Percentiles rank a stretch among this genome's conserved stretches.
Evolutionary conservation across 2,329 filamentous ascomycete species (phyloP).

Genomic region (Colletotrichum brevisporum): DNA sequence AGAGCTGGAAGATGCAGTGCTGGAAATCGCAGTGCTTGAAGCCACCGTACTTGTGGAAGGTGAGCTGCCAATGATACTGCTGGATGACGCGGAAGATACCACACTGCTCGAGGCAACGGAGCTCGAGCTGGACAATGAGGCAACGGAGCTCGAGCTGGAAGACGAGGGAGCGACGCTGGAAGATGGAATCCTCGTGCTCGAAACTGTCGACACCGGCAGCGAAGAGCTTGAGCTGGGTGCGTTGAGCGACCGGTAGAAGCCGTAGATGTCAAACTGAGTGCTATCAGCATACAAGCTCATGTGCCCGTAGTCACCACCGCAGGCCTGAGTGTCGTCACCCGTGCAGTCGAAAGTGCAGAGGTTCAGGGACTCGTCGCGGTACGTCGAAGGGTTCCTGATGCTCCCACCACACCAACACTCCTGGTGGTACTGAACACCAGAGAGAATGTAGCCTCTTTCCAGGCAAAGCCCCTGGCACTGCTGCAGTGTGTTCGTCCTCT

Average conservation of each 20-base stretch:
- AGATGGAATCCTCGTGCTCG: constrained; percentile 23
- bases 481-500: constrained; percentile 50
- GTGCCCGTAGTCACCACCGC: constrained; percentile 50
- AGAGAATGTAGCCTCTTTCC: constrained; percentile 48
- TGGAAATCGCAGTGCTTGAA: background rate
- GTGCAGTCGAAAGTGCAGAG: constrained; percentile 48
- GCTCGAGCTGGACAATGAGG: constrained; percentile 6
- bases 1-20: background rate
- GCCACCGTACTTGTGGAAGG: background rate
- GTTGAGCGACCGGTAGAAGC: constrained; percentile 40
- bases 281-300: constrained; percentile 51
- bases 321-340: constrained; percentile 47
- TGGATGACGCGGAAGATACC: background rate
- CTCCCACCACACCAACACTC: constrained; percentile 50
- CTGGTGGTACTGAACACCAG: constrained; percentile 51
- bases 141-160: constrained; percentile 27
- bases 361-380: constrained; percentile 45
- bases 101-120: background rate
- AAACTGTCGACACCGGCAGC: constrained; percentile 12
- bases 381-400: constrained; percentile 44
- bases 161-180: constrained; percentile 33
- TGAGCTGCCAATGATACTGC: background rate
- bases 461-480: constrained; percentile 50
- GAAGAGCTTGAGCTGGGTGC: constrained; percentile 32
- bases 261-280: constrained; percentile 46